Base-by-base conservation (phyloP, 495 filamentous ascomycete species). In the Clavariopsis aquatica region DNA sequence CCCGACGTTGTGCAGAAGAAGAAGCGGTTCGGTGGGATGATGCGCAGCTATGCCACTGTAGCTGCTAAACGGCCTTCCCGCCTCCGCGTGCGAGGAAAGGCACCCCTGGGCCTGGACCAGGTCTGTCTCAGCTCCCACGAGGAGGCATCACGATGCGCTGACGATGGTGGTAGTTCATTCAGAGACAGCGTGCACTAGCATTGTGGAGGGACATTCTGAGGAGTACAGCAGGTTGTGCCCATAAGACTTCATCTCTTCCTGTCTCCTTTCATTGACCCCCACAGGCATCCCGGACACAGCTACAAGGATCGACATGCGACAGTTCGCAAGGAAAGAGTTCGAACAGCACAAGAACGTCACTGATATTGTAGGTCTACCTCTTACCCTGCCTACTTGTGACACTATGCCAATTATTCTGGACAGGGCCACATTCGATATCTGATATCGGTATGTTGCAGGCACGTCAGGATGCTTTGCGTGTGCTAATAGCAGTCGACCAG, bases 281-380 rank as follows among this genome's bases (percentile, higher is more conserved):
- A 7, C 20, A 55, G 76, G 73, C 29, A 83, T 88, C 23, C 31
- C 72, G 6, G 82, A 85, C 63, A 74, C 76, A 36, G 69, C 69
- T 9, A 84, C 87, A 12, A 81, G 85, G 23, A 74, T 78, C 51
- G 92, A 95, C 68, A 84, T 92, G 63, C 80, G 81, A 34, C 75
- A 77, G 27, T 93, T 89, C 78, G 91, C 88, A 28, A 83, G 90
- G 13, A 77, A 80, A 47, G 91, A 94, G 67, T 93, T 94, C 71
- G 86, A 90, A 73, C 81, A 88, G 26, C 85, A 91, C 74, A 83
- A 82, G 22, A 65, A 79, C 31, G 87, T 93, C 23, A 86, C 84
- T 1, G 90, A 95, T 72, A 66, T 89, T 66, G 87, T 89, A 78
- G 22, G 84, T 62, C 17, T 53, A 7, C n/a, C 24, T 51, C 29